Evolutionary conservation across 805 yeast genomes (phyloP).

Genomic region (Yarrowia sp.): DNA sequence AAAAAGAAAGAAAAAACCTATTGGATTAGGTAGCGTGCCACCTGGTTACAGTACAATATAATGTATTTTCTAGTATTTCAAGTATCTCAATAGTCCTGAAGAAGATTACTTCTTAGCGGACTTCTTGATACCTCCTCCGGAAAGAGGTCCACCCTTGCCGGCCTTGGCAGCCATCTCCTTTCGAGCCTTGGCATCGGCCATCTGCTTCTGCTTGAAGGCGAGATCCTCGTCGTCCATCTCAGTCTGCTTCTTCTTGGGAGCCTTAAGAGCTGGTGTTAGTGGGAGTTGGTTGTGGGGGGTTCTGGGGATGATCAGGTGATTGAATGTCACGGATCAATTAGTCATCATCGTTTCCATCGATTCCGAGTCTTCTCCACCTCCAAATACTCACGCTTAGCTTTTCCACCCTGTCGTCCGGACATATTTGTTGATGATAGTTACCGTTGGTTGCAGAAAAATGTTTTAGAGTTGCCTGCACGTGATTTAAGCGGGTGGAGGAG

Average conservation of each 20-base stretch:
- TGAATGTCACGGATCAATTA: no score
- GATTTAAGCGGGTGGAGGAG: not conserved
- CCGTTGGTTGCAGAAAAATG: not conserved
- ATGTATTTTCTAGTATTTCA: no score
- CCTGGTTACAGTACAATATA: no score
- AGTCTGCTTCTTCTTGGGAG: slow-evolving; percentile 72
- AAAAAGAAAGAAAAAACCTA: no score
- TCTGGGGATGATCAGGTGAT: not conserved
- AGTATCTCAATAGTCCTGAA: no score
- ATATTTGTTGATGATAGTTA: slow-evolving; percentile 40
- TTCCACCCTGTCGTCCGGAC: slow-evolving; percentile 98
- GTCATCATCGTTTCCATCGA: not conserved
- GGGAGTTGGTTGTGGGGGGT: not conserved
- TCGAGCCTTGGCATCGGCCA: slow-evolving; percentile 89
- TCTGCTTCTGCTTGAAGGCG: slow-evolving; percentile 91
- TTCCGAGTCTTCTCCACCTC: not conserved
- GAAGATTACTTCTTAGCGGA: slow-evolving; percentile 33
- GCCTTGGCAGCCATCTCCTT: slow-evolving; percentile 88
- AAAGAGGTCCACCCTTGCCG: slow-evolving; percentile 83
- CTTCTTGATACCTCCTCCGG: slow-evolving; percentile 95
- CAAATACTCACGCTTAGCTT: slow-evolving; percentile 68
- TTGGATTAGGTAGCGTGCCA: no score
- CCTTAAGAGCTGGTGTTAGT: slow-evolving; percentile 53
- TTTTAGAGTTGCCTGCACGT: slow-evolving; percentile 32
- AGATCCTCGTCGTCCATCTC: slow-evolving; percentile 81